Evolutionary conservation across 176 grass and related monocot species (phyloP).

Genomic region (Avena atlantica): DNA sequence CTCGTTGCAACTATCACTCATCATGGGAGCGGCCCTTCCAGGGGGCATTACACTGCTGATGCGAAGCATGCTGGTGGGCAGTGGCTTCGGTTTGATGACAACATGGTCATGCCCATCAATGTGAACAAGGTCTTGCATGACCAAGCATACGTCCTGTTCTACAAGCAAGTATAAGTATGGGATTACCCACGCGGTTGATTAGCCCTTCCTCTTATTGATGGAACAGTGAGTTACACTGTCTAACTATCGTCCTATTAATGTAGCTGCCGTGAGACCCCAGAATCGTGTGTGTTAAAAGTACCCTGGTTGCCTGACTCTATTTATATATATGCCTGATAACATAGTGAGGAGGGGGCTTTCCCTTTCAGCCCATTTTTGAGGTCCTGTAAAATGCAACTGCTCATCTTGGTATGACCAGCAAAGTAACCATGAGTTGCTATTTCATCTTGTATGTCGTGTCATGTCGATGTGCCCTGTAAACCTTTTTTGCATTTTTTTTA

Average conservation of each 20-base stretch:
- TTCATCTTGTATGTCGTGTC: not conserved
- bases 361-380: slow-evolving; percentile 55
- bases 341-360: slow-evolving; percentile 41
- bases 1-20: slow-evolving; percentile 90
- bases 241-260: slow-evolving; percentile 44
- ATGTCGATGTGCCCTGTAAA: not conserved
- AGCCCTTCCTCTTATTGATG: slow-evolving; percentile 31
- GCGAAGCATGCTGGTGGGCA: slow-evolving; percentile 59
- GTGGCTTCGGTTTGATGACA: slow-evolving; percentile 90
- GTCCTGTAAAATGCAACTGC: slow-evolving; percentile 61
- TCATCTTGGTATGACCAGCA: slow-evolving; percentile 46
- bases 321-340: slow-evolving; percentile 44
- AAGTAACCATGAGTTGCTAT: slow-evolving; percentile 42
- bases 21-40: slow-evolving; percentile 71
- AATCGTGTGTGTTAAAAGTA: slow-evolving; percentile 45
- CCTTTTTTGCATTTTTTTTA: not conserved
- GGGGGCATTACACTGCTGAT: slow-evolving; percentile 87
- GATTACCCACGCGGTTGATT: slow-evolving; percentile 35
- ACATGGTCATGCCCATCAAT: slow-evolving; percentile 41
- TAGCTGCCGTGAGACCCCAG: slow-evolving; percentile 45
- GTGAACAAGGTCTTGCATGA: slow-evolving; percentile 75
- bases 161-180: slow-evolving; percentile 70
- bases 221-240: slow-evolving; percentile 39
- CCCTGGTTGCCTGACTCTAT: slow-evolving; percentile 42
- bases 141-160: slow-evolving; percentile 88